These are phyloP conservation scores for Zhuliangozyma blackwelliae DNA, from an alignment of 1,139 yeast genomes.

Conservation along the genomic window DNA sequence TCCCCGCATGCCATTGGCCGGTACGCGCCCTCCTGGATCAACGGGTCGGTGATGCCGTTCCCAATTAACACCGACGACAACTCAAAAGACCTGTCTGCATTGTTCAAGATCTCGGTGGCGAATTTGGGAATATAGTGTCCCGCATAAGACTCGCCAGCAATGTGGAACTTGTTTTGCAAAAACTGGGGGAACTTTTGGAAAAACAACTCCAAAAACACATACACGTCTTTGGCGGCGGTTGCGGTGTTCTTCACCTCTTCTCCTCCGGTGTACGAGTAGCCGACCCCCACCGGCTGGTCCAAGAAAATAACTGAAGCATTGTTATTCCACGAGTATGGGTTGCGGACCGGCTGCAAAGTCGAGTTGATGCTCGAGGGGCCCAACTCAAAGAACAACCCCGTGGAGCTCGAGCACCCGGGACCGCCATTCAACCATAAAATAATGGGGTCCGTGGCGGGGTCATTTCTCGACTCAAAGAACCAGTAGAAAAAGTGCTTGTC, in stretches of 20 bases:
- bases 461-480: constrained; percentile 89
- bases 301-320: constrained; percentile 88
- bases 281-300: constrained; percentile 94
- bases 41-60: constrained; percentile 77
- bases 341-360: constrained; percentile 64
- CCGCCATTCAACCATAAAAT: constrained; percentile 90
- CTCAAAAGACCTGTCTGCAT: constrained; percentile 63
- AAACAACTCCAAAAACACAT: constrained; percentile 69
- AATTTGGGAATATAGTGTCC: constrained; percentile 84
- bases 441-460: constrained; percentile 80
- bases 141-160: constrained; percentile 86
- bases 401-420: constrained; percentile 86
- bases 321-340: constrained; percentile 82
- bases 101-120: constrained; percentile 65
- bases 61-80: constrained; percentile 74
- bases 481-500: constrained; percentile 82
- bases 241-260: constrained; percentile 56
- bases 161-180: constrained; percentile 59
- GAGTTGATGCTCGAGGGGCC: constrained; percentile 77
- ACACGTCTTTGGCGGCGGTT: constrained; percentile 78
- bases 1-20: constrained; percentile 83
- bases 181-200: constrained; percentile 71
- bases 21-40: constrained; percentile 63
- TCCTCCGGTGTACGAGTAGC: constrained; percentile 65
- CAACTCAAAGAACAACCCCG: constrained; percentile 87